Evolutionary conservation across 495 filamentous ascomycete species (phyloP).

Genomic region (Xylaria telfairii): DNA sequence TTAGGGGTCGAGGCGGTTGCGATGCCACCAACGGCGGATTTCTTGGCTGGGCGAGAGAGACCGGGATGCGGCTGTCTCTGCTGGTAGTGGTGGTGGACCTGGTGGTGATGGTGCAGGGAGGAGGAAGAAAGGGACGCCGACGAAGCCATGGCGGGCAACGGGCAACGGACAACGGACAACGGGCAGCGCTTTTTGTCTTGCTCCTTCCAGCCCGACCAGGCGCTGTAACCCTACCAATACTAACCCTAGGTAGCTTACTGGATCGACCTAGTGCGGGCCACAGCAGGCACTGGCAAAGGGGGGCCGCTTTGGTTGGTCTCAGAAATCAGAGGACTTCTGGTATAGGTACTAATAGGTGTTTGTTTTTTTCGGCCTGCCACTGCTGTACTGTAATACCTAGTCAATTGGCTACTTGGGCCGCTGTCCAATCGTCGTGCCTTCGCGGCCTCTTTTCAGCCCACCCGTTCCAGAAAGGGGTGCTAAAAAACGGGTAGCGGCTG

Average conservation of each 20-base stretch:
- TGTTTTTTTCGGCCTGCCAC: not conserved
- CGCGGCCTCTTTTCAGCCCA: not conserved
- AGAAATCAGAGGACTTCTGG: not conserved
- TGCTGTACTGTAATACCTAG: not conserved
- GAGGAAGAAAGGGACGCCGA: slow-evolving; percentile 32
- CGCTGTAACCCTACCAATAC: not conserved
- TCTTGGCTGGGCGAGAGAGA: slow-evolving; percentile 38
- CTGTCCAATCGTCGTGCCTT: slow-evolving; percentile 10
- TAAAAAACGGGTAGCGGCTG: slow-evolving; percentile 20
- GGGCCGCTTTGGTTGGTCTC: slow-evolving; percentile 5
- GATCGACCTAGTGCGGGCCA: not conserved
- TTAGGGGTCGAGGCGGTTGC: slow-evolving; percentile 67
- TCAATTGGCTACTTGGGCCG: not conserved
- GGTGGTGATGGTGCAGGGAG: not conserved
- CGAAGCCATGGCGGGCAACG: slow-evolving; percentile 39
- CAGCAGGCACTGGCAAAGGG: slow-evolving; percentile 6
- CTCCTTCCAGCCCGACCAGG: slow-evolving; percentile 5
- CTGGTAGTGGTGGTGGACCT: not conserved
- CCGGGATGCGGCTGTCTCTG: slow-evolving; percentile 25
- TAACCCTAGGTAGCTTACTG: too few relatives aligned
- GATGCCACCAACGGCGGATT: slow-evolving; percentile 48
- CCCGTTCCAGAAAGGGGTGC: not conserved
- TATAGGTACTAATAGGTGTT: not conserved
- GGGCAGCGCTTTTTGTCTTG: slow-evolving; percentile 4
- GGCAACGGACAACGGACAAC: too few relatives aligned